Evolutionary conservation across 257 asterid genomes (phyloP).

Genomic region (Nicotiana obtusifolia): DNA sequence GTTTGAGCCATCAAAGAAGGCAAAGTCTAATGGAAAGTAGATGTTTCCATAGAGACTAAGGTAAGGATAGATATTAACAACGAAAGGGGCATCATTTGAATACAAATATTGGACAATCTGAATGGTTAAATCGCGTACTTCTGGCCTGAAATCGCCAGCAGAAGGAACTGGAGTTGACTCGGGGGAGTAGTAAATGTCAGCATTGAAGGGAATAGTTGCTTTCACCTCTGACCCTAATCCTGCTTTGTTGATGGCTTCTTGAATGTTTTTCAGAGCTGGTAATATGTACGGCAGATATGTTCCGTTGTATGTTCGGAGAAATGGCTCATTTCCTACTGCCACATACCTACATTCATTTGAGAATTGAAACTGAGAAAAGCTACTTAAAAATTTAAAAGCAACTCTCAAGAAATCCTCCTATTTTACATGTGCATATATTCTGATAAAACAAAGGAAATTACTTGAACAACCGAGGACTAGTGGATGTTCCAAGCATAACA

Average conservation of each 20-base stretch:
- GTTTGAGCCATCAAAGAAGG: conserved; percentile 27
- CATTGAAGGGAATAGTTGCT: conserved; percentile 27
- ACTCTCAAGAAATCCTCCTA: not conserved
- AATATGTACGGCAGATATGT: conserved; percentile 12
- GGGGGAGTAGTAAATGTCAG: conserved; percentile 22
- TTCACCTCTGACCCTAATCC: conserved; percentile 26
- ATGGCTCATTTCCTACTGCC: conserved; percentile 16
- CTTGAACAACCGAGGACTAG: not conserved
- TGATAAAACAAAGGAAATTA: not conserved
- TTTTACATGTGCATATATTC: not conserved
- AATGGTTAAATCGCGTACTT: conserved; percentile 19
- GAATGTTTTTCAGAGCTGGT: conserved; percentile 29
- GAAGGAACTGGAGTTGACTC: conserved; percentile 22
- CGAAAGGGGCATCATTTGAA: conserved; percentile 14
- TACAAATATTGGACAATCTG: conserved; percentile 22
- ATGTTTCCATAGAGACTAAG: conserved; percentile 21
- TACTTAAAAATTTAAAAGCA: not conserved
- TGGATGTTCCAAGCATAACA: not conserved
- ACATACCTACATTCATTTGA: conserved; percentile 5
- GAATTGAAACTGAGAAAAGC: not conserved
- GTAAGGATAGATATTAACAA: not conserved
- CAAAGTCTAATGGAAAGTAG: conserved; percentile 22
- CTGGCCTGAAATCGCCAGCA: conserved; percentile 22
- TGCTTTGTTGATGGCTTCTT: conserved; percentile 29
- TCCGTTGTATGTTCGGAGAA: conserved; percentile 18